Evolutionary conservation across 108 stramenopile species (phyloP), one percentile per base, ranked within the genome.

Genomic region (Epithemia pelagica): DNA sequence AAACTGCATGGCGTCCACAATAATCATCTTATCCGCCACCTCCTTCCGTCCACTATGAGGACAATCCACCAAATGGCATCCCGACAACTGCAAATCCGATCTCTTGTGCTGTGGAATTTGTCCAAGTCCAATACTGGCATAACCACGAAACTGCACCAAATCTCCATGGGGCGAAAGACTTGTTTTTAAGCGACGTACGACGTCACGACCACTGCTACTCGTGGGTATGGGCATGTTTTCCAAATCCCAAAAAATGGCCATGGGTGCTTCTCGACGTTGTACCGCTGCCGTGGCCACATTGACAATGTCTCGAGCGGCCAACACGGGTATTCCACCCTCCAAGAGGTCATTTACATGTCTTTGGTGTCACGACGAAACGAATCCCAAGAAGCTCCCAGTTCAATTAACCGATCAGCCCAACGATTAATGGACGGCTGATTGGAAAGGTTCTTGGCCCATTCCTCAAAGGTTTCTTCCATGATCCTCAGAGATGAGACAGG

Each of bases 1-100:
- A 56, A 78, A 78, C 0, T 72, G 66, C 77, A 78, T 71, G 8
- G 77, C 68, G 31, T 78, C 73, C 10, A 78, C 77, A 57, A 78
- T 78, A 30, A 78, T 74, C 77, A 74, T 78, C 28, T 78, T 78
- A 54, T 78, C 77, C 52, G 69, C 77, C 2, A 78, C 77, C 32
- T 78, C 77, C 61, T 74, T 74, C 25, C 77, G 31, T 21, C 72
- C 69, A 31, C 30, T 21, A 33, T 74, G 77, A 8, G 77, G 72
- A 54, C 63, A 74, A 58, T 78, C 77, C 2, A 78, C 77, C 26
- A 74, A 37, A 59, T 69, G 74, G 26, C 74, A 74, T 10, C 68
- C 74, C 22, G 69, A 70, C 2, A 78, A 58, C 51, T 74, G 77
- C 54, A 78, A 55, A 25, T 74, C 77, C 10, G 73, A 78, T 0